phyloP scores from a whole-genome alignment of 805 yeast species.

The Nakazawaea anatomiae region DNA sequence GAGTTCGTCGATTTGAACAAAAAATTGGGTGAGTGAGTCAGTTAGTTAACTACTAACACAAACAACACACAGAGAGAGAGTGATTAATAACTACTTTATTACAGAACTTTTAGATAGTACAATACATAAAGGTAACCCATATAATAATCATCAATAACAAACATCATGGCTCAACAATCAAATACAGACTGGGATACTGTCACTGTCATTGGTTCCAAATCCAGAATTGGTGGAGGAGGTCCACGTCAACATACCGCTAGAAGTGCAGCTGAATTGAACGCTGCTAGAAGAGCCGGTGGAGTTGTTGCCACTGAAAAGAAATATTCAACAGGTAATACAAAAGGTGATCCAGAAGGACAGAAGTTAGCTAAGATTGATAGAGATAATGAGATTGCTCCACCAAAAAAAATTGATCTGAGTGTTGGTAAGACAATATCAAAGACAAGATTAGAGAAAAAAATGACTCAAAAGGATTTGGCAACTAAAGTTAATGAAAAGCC shows the following conservation, averaged over 20 bases:
- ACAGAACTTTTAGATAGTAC: too few species aligned
- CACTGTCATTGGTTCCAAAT: constrained; percentile 84
- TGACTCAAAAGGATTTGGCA: constrained; percentile 96
- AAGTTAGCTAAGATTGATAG: constrained; percentile 90
- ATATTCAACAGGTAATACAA: constrained; percentile 62
- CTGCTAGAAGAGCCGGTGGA: constrained; percentile 88
- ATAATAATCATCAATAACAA: neutral
- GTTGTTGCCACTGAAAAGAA: constrained; percentile 92
- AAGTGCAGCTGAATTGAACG: constrained; percentile 73
- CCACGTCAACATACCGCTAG: constrained; percentile 84
- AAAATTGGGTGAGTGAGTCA: too few species aligned
- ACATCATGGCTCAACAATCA: constrained; percentile 5
- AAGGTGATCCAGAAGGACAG: constrained; percentile 85
- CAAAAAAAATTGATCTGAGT: constrained; percentile 74
- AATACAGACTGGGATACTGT: constrained; percentile 84
- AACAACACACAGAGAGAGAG: too few species aligned
- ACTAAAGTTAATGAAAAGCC: constrained; percentile 95
- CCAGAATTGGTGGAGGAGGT: constrained; percentile 71
- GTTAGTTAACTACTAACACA: too few species aligned
- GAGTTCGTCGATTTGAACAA: too few species aligned
- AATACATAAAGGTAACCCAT: too few species aligned
- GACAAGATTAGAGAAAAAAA: constrained; percentile 81
- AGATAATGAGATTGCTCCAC: constrained; percentile 88
- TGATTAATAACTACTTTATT: too few species aligned
- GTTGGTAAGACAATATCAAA: constrained; percentile 86